A percentile compares a stretch with the other conserved stretches of the same genome.
phyloP scores from a whole-genome alignment of 208 protist genomes.

The Trypanosoma conorhini region DNA sequence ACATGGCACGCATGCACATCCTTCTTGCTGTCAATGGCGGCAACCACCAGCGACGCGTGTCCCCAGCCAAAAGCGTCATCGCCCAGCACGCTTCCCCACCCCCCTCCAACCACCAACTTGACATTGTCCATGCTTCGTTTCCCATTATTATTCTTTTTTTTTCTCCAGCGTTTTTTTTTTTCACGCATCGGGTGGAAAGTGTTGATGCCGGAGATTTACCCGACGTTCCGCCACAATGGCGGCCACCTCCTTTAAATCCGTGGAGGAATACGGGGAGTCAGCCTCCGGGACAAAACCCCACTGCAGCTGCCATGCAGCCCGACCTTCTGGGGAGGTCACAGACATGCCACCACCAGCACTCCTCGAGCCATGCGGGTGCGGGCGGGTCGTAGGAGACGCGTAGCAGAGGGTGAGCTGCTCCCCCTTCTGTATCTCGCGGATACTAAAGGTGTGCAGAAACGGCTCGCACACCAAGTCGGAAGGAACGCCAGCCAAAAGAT shows the following conservation, averaged over 20 bases:
- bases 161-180: constrained; percentile 9
- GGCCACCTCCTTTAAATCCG: constrained; percentile 70
- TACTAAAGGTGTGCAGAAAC: constrained; percentile 75
- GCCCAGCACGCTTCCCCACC: not conserved
- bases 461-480: constrained; percentile 64
- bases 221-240: constrained; percentile 73
- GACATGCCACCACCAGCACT: constrained; percentile 19
- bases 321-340: constrained; percentile 51
- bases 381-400: constrained; percentile 38
- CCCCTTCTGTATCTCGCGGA: constrained; percentile 64
- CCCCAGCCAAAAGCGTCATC: not conserved
- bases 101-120: too few relatives aligned
- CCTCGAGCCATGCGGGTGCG: constrained; percentile 22
- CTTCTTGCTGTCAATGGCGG: not conserved
- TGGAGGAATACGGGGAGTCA: constrained; percentile 61
- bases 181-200: constrained; percentile 23
- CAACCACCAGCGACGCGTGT: not conserved
- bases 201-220: constrained; percentile 45
- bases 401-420: constrained; percentile 83
- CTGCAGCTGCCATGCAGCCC: constrained; percentile 65
- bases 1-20: not conserved
- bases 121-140: not conserved
- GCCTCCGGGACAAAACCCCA: constrained; percentile 79
- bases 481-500: constrained; percentile 83
- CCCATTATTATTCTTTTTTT: not conserved